phyloP scores from a whole-genome alignment of 352 stramenopile species.

The Globisporangium radiosum region DNA sequence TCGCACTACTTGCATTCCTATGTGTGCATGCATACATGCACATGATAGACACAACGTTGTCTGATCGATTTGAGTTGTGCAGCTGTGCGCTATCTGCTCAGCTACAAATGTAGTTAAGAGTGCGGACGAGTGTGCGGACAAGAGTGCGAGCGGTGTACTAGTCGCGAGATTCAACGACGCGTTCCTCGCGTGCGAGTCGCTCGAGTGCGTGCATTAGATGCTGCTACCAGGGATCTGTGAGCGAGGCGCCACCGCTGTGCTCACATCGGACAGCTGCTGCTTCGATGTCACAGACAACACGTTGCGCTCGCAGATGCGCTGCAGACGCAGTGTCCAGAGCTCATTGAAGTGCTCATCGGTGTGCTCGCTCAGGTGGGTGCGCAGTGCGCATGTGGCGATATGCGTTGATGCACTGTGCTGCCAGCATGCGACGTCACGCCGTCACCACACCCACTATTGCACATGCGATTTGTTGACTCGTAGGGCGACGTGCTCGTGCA shows the following conservation, averaged over 20 bases:
- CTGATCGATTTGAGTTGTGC: too few species aligned
- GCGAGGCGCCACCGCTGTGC: not conserved
- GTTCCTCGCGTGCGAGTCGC: constrained; percentile 9
- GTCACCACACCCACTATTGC: not conserved
- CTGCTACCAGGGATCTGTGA: not conserved
- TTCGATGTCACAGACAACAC: constrained; percentile 4
- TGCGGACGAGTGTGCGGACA: not conserved
- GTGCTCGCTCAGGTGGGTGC: constrained; percentile 1
- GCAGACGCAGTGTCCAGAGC: not conserved
- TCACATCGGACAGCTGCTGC: not conserved
- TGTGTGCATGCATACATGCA: not conserved
- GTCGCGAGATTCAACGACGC: constrained; percentile 11
- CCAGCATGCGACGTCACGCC: not conserved
- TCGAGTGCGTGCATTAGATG: constrained; percentile 8
- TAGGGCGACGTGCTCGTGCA: constrained; percentile 19
- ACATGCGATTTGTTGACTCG: not conserved
- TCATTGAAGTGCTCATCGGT: not conserved
- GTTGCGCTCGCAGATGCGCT: constrained; percentile 7
- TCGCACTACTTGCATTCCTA: not conserved
- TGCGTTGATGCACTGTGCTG: not conserved
- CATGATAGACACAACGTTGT: not conserved
- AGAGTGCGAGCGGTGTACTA: not conserved
- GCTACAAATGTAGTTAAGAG: not conserved
- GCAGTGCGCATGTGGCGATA: not conserved
- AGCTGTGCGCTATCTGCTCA: not conserved